Evolutionary conservation across 345 rosid genomes (phyloP), one percentile per base, ranked within the genome.

Genomic region (Syzygium aromaticum): DNA sequence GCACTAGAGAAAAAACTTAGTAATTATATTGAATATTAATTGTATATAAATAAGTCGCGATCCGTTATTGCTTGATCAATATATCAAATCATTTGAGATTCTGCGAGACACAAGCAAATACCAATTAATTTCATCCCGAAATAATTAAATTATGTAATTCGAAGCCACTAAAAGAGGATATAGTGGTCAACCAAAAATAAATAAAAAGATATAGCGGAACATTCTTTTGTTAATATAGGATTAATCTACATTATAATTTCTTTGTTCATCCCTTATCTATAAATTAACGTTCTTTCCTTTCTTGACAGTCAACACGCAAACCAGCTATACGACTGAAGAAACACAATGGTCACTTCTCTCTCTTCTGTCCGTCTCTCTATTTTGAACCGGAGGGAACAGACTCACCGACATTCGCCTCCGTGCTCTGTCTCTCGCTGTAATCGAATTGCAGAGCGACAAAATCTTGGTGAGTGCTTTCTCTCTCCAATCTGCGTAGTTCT

Each of bases 61-160:
- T 43, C 6, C 46, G 46, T 43, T 43, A 43, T 43, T 43, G 46
- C 46, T 7, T 43, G 46, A 43, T 43, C 46, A 43, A 25, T 0
- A 25, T 2, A 59, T 59, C 3, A 25, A 25, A 59, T 5, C 25
- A 59, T 59, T 59, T 14, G 12, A 59, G 64, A 59, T 59, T 0
- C 3, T 59, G 1, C 7, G 0, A 59, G 28, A 59, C 27, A 27
- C 11, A 25, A 59, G 27, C 25, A 0, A 0, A 0, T 25, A 59
- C 1, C 0, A 1, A 14, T 25, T 59, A 59, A 27, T 1, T 56
- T 57, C 11, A 11, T 59, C 7, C 7, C 0, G 30, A 25, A 59
- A 59, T 15, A 27, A 27, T 27, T 59, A 59, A 59, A 59, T 27
- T 28, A 43, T 59, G 27, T 59, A 59, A 11, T 25, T 9, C n/a